Conservation (phyloP, 2,329 filamentous ascomycete species). For the Trichoderma hamatum region DNA sequence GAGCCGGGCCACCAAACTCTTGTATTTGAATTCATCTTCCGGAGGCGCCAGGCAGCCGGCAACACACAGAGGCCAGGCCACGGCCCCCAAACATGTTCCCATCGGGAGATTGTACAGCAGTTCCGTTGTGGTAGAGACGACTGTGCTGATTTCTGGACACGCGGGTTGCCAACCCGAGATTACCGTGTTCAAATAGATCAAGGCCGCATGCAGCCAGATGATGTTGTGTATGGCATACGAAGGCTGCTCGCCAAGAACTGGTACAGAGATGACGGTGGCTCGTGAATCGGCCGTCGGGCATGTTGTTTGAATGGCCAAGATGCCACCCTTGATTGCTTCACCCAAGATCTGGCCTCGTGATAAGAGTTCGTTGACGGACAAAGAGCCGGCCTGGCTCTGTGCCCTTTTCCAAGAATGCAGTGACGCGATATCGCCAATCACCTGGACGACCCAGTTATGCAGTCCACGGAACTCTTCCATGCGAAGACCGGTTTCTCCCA, state of each 20-base stretch:
- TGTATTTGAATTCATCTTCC: conserved; percentile 48
- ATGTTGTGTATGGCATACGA: conserved; percentile 38
- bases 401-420: conserved; percentile 60
- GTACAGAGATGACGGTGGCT: conserved; percentile 28
- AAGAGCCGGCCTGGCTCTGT: conserved; percentile 45
- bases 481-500: conserved; percentile 40
- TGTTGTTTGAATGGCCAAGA: conserved; percentile 37
- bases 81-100: conserved; percentile 40
- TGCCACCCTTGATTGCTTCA: conserved; percentile 40
- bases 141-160: conserved; percentile 44
- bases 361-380: conserved; percentile 52
- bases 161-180: conserved; percentile 56
- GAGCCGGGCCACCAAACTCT: conserved; percentile 45
- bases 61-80: conserved; percentile 49
- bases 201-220: conserved; percentile 53
- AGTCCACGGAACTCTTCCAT: conserved; percentile 58
- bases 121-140: conserved; percentile 40
- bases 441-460: conserved; percentile 59
- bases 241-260: conserved; percentile 30
- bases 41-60: conserved; percentile 46
- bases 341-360: conserved; percentile 48
- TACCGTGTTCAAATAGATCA: conserved; percentile 53
- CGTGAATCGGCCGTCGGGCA: neutral
- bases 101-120: conserved; percentile 40
- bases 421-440: conserved; percentile 57